Conservation (phyloP, 345 rosid species). For the Citrus australasica region DNA sequence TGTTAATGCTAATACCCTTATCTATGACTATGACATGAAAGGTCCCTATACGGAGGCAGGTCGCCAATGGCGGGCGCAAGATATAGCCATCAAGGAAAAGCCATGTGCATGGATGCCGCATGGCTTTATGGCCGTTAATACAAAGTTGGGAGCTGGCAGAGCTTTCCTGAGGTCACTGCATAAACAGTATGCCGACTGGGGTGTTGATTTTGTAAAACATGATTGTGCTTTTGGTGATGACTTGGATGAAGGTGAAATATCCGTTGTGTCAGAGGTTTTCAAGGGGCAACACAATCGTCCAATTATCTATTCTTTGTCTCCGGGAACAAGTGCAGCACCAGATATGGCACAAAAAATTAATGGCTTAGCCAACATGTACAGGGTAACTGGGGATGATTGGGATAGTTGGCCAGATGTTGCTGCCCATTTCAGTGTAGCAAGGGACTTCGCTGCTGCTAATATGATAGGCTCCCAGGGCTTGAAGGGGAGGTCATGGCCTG, state of each 20-base stretch:
- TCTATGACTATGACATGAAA: constrained; percentile 42
- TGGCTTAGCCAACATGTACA: constrained; percentile 69
- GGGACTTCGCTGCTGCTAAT: constrained; percentile 59
- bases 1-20: constrained; percentile 62
- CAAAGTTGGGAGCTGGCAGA: constrained; percentile 63
- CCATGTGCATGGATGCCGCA: constrained; percentile 77
- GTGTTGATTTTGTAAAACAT: constrained; percentile 83
- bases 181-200: constrained; percentile 81
- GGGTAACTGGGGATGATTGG: constrained; percentile 91
- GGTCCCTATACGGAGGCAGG: constrained; percentile 27
- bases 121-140: constrained; percentile 86
- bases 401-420: constrained; percentile 76
- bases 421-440: constrained; percentile 68
- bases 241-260: constrained; percentile 65
- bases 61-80: too few relatives aligned
- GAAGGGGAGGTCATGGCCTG: constrained; percentile 84
- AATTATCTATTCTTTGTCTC: constrained; percentile 76
- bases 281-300: constrained; percentile 58
- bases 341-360: constrained; percentile 66
- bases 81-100: constrained; percentile 33
- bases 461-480: constrained; percentile 66
- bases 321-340: constrained; percentile 79
- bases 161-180: constrained; percentile 78
- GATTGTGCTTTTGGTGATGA: constrained; percentile 69
- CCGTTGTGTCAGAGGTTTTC: constrained; percentile 70